Conservation (phyloP, 2,329 filamentous ascomycete genomes). For the Dactylella cylindrospora region DNA sequence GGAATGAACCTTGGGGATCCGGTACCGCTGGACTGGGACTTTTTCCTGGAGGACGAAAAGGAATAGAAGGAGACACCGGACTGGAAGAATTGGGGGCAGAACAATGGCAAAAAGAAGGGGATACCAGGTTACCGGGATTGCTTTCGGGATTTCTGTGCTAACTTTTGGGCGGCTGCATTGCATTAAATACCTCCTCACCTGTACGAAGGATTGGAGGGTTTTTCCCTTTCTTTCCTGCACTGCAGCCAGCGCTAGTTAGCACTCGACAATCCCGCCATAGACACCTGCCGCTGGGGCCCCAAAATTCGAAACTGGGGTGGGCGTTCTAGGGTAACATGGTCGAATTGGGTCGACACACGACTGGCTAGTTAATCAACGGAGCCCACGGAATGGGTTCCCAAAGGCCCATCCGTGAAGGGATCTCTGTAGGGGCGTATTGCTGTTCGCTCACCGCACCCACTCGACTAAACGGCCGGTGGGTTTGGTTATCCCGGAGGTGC, state of each 20-base stretch:
- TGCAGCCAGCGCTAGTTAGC: background rate
- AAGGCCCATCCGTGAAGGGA: no score
- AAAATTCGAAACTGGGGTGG: no score
- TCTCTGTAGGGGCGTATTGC: no score
- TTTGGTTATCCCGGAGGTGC: no score
- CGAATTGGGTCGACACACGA: no score
- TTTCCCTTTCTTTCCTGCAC: background rate
- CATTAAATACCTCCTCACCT: constrained; percentile 37
- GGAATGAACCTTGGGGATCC: constrained; percentile 20
- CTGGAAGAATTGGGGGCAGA: constrained; percentile 16
- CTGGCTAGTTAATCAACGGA: constrained; percentile 15
- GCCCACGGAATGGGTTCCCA: constrained; percentile 39
- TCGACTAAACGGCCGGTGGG: no score
- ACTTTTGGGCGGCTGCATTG: constrained; percentile 41
- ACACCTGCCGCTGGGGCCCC: constrained; percentile 32
- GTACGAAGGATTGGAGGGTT: background rate
- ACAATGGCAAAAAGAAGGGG: constrained; percentile 27
- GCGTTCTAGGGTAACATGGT: no score
- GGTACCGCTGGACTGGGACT: constrained; percentile 37
- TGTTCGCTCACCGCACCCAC: no score
- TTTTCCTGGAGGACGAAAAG: constrained; percentile 1
- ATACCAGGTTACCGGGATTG: constrained; percentile 38
- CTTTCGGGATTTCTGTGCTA: constrained; percentile 9
- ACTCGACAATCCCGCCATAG: no score
- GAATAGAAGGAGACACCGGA: constrained; percentile 6